Percentiles rank a stretch among this genome's conserved stretches.
Evolutionary conservation across 805 yeast species (phyloP).

Genomic region (Kodamaea lidongshanica): DNA sequence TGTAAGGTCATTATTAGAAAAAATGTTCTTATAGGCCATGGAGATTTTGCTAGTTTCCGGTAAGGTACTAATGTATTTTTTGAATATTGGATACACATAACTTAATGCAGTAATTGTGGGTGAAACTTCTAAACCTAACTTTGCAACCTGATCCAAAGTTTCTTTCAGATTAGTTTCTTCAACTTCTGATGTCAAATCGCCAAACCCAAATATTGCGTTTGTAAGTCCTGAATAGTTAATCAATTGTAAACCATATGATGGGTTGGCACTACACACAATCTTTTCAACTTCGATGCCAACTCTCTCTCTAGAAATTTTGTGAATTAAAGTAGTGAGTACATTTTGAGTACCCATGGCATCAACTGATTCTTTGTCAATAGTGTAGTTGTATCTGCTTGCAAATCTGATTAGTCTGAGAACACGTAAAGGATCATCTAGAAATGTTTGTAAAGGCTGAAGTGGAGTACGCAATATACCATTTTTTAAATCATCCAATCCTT

Average conservation of each 20-base stretch:
- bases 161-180: slow-evolving; percentile 13
- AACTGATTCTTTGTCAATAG: slow-evolving; percentile 51
- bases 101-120: slow-evolving; percentile 19
- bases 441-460: slow-evolving; percentile 75
- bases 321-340: slow-evolving; percentile 52
- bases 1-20: slow-evolving; percentile 7
- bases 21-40: background rate
- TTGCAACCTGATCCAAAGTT: slow-evolving; percentile 13
- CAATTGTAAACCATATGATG: slow-evolving; percentile 56
- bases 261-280: slow-evolving; percentile 58
- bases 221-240: slow-evolving; percentile 51
- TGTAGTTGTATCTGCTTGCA: slow-evolving; percentile 70
- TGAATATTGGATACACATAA: slow-evolving; percentile 17
- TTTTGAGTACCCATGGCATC: slow-evolving; percentile 57
- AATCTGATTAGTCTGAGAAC: slow-evolving; percentile 81
- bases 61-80: slow-evolving; percentile 1
- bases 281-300: slow-evolving; percentile 82
- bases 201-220: slow-evolving; percentile 48
- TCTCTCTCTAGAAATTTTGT: slow-evolving; percentile 84
- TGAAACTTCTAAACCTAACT: slow-evolving; percentile 10
- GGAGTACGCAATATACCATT: slow-evolving; percentile 82
- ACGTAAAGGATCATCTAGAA: slow-evolving; percentile 89
- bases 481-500: slow-evolving; percentile 67
- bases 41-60: slow-evolving; percentile 3
- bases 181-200: slow-evolving; percentile 16